Evolutionary conservation across 177 flowering plant genomes (phyloP), one percentile per base, ranked within the genome.

Genomic region (Tripterygium wilfordii): DNA sequence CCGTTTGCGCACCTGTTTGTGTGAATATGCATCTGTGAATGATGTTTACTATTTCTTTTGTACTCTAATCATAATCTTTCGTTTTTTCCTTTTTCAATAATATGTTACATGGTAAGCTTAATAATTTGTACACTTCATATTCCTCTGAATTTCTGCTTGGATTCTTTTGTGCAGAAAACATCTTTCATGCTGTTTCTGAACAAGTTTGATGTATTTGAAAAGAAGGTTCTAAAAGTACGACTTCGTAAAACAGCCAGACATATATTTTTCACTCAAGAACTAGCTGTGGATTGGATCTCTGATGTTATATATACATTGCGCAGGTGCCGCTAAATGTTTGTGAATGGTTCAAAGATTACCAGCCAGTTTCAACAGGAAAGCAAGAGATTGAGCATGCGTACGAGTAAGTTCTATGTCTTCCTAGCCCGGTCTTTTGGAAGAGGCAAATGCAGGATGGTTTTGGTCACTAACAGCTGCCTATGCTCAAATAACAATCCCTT

Each of bases 321-420:
- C 57, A 91, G 98, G 95, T 91, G 13, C 96, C 96, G 18, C 64
- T 88, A 41, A 85, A 71, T 67, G 82, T 58, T 5, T 92, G 98
- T n/a, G 89, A 83, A 40, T 92, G 98, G 98, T 86, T 92, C 66
- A 82, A 82, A 62, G 98, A 92, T 69, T 92, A 92, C 69, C 88
- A 84, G 64, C 94, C 94, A 8, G 65, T 76, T 52, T 73, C 95
- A 32, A 58, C 91, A 1, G 98, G 98, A 63, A 86, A 88, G 53
- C 96, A 88, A 65, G 98, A 92, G 74, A 70, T 79, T 15, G 98
- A 92, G 61, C 85, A 88, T 67, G 98, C 98, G 24, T 91, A 91
- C 15, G 96, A 91, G 98, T 91, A 80, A 79, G 96, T 43, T 25
- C 12, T 52, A 33, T 16, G 27, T 26, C 12, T 56, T 47, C 31